phyloP scores from a whole-genome alignment of 2,329 filamentous ascomycete species.

The Talaromyces rugulosus region DNA sequence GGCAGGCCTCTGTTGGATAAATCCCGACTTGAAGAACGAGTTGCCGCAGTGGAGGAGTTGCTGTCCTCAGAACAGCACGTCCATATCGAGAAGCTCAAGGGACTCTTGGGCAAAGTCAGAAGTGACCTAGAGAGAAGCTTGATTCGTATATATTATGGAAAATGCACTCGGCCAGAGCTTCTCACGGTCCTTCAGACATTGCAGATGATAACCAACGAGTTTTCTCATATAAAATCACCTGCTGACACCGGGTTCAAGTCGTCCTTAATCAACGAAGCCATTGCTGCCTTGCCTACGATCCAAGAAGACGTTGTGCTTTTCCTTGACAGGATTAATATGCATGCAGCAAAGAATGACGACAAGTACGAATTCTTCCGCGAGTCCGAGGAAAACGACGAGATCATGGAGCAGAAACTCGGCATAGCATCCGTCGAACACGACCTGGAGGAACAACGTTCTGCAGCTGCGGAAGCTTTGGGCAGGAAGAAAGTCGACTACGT shows the following conservation, averaged over 20 bases:
- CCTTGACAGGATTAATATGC: constrained; percentile 78
- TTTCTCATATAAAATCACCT: constrained; percentile 60
- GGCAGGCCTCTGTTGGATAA: constrained; percentile 82
- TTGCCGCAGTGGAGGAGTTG: constrained; percentile 82
- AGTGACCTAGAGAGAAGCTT: constrained; percentile 88
- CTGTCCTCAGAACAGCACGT: constrained; percentile 62
- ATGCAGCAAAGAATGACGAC: constrained; percentile 80
- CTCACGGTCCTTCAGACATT: constrained; percentile 79
- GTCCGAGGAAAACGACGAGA: constrained; percentile 79
- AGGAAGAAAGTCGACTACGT: constrained; percentile 72
- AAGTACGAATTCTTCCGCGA: constrained; percentile 93
- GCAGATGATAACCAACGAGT: constrained; percentile 75
- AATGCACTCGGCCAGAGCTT: constrained; percentile 82
- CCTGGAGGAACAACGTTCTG: constrained; percentile 69
- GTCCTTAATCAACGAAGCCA: constrained; percentile 62
- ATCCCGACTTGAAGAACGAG: constrained; percentile 67
- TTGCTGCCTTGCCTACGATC: constrained; percentile 73
- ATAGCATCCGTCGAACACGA: constrained; percentile 92
- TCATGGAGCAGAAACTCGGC: constrained; percentile 80
- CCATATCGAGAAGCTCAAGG: constrained; percentile 69
- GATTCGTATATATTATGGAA: constrained; percentile 95
- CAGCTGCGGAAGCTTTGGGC: constrained; percentile 67
- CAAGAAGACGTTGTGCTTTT: constrained; percentile 66
- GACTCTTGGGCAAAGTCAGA: constrained; percentile 65
- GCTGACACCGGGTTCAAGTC: constrained; percentile 70